Evolutionary conservation across 2,329 filamentous ascomycete genomes (phyloP).

Genomic region (Elsinoe arachidis): DNA sequence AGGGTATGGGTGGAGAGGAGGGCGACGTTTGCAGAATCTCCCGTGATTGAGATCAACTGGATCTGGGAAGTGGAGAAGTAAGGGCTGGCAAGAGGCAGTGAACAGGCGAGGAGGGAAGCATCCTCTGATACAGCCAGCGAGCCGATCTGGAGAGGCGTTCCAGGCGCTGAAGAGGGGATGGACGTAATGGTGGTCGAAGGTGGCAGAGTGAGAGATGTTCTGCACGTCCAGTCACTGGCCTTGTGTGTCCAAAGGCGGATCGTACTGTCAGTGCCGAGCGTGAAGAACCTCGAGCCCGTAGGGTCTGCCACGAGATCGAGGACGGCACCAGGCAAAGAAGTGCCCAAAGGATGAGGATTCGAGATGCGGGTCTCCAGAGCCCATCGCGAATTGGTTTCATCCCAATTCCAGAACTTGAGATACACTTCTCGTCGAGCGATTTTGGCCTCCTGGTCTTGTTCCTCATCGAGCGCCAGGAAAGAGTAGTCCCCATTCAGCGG

Average conservation of each 20-base stretch:
- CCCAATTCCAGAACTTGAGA: slow-evolving; percentile 83
- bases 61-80: slow-evolving; percentile 50
- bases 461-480: slow-evolving; percentile 40
- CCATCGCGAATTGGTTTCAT: slow-evolving; percentile 47
- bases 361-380: slow-evolving; percentile 77
- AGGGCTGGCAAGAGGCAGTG: slow-evolving; percentile 45
- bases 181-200: background rate
- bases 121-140: slow-evolving; percentile 73
- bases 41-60: slow-evolving; percentile 60
- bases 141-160: slow-evolving; percentile 39
- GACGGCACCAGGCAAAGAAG: slow-evolving; percentile 45
- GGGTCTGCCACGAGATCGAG: slow-evolving; percentile 68
- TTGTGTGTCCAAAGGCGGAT: slow-evolving; percentile 77
- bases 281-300: slow-evolving; percentile 63
- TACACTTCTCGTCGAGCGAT: slow-evolving; percentile 58
- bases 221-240: slow-evolving; percentile 56
- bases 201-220: slow-evolving; percentile 41
- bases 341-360: slow-evolving; percentile 57
- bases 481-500: slow-evolving; percentile 62
- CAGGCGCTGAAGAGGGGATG: background rate
- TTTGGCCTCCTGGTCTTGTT: slow-evolving; percentile 33
- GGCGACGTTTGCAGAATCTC: slow-evolving; percentile 31
- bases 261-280: slow-evolving; percentile 69
- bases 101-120: slow-evolving; percentile 73
- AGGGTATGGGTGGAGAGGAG: slow-evolving; percentile 50